Conservation (phyloP, 2,329 filamentous ascomycete species). For the Colletotrichum tanaceti region DNA sequence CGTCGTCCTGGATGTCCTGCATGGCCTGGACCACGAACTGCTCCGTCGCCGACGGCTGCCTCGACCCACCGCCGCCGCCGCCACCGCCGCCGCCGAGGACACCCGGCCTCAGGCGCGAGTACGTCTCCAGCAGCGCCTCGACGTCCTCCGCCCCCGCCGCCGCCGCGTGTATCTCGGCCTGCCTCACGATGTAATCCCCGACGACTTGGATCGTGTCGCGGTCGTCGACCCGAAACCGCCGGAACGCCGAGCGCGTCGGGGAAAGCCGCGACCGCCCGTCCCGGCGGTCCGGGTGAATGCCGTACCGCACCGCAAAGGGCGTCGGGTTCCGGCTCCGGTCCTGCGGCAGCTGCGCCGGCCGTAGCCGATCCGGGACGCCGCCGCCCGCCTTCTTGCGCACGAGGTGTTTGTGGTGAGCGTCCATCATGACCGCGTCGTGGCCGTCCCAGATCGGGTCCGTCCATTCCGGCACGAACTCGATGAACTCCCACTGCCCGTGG, state of each 20-base stretch:
- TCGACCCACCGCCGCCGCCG: neutral
- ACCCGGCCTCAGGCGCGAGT: too few relatives aligned
- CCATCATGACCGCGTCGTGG: slow-evolving; percentile 27
- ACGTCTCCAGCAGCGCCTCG: slow-evolving; percentile 43
- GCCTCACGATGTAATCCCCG: neutral
- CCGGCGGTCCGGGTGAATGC: slow-evolving; percentile 45
- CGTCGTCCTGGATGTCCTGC: slow-evolving; percentile 44
- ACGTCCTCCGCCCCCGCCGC: slow-evolving; percentile 13
- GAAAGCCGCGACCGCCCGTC: slow-evolving; percentile 49
- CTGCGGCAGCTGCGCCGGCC: slow-evolving; percentile 38
- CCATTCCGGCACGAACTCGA: slow-evolving; percentile 45
- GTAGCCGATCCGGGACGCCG: neutral
- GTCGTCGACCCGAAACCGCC: slow-evolving; percentile 31
- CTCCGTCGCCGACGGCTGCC: neutral
- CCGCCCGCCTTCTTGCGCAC: neutral
- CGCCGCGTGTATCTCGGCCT: slow-evolving; percentile 1
- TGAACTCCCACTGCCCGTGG: neutral
- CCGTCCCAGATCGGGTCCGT: slow-evolving; percentile 46
- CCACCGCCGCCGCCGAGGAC: neutral
- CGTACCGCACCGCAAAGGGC: slow-evolving; percentile 46
- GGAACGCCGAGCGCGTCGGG: slow-evolving; percentile 44
- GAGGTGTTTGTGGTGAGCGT: neutral
- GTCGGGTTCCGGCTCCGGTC: slow-evolving; percentile 45
- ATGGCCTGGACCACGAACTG: slow-evolving; percentile 6
- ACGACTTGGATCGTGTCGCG: neutral